phyloP scores from a whole-genome alignment of 106 monocot genomes.

The Triglochin maritima region DNA sequence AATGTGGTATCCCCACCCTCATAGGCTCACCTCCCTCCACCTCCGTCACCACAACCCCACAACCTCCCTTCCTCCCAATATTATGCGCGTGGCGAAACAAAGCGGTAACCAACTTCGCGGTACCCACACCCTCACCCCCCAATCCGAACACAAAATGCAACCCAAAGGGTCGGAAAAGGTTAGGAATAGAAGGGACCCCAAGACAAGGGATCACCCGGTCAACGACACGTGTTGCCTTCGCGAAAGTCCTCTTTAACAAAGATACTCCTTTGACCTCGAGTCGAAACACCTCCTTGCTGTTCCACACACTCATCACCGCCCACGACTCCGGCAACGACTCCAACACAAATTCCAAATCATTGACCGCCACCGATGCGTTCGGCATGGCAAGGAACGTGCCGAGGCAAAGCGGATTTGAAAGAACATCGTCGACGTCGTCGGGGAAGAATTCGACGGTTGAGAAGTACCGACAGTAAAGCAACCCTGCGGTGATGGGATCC shows the following conservation, averaged over 20 bases:
- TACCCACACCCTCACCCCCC: constrained; percentile 15
- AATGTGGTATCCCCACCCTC: constrained; percentile 21
- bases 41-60: constrained; percentile 46
- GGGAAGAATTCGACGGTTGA: constrained; percentile 45
- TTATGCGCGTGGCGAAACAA: constrained; percentile 40
- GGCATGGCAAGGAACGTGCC: constrained; percentile 39
- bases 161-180: constrained; percentile 36
- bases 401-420: constrained; percentile 34
- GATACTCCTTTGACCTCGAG: constrained; percentile 23
- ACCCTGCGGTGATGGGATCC: constrained; percentile 20
- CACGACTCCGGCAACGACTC: constrained; percentile 15
- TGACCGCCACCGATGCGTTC: not conserved
- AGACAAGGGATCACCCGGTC: constrained; percentile 36
- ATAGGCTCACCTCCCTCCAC: constrained; percentile 27
- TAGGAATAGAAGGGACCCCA: constrained; percentile 30
- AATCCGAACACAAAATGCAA: constrained; percentile 43
- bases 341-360: no score
- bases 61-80: constrained; percentile 19
- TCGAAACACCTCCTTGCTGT: constrained; percentile 20
- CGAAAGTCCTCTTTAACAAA: constrained; percentile 2
- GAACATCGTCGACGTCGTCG: constrained; percentile 27
- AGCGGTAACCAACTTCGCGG: constrained; percentile 11
- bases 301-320: constrained; percentile 43
- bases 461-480: constrained; percentile 29
- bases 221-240: constrained; percentile 12